A percentile compares a stretch with the other conserved stretches of the same genome.
Evolutionary conservation across 495 filamentous ascomycete genomes (phyloP).

Genomic region (Talaromyces liani): DNA sequence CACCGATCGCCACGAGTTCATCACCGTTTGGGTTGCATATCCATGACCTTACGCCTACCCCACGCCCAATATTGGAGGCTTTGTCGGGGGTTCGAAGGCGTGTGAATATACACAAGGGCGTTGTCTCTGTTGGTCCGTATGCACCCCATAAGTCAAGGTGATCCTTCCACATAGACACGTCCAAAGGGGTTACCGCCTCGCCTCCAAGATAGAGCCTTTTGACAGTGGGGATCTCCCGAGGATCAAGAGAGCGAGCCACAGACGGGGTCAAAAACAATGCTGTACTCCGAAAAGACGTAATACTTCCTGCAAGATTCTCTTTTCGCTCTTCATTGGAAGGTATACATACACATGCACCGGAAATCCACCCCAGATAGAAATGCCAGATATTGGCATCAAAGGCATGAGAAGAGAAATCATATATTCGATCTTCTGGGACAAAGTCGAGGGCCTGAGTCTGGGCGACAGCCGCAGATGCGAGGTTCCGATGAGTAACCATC

Average conservation of each 20-base stretch:
- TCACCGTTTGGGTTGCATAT: constrained; percentile 21
- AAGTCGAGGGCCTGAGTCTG: constrained; percentile 46
- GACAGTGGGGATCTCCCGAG: constrained; percentile 14
- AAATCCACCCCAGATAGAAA: constrained; percentile 31
- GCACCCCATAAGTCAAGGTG: constrained; percentile 15
- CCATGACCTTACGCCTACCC: constrained; percentile 21
- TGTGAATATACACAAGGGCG: constrained; percentile 15
- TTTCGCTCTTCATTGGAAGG: constrained; percentile 11
- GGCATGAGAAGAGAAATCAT: constrained; percentile 13
- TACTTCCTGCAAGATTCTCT: constrained; percentile 11
- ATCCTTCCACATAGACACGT: constrained; percentile 15
- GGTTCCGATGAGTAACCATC: constrained; percentile 25
- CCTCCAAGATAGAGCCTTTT: constrained; percentile 18
- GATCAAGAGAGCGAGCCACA: constrained; percentile 15
- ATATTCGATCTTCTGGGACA: constrained; percentile 12
- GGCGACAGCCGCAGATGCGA: constrained; percentile 1
- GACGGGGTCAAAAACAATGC: constrained; percentile 21
- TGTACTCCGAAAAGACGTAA: constrained; percentile 15
- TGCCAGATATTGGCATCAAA: constrained; percentile 18
- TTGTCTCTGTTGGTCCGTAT: constrained; percentile 32
- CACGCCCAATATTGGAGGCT: constrained; percentile 18
- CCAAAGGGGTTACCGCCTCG: constrained; percentile 13
- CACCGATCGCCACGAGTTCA: constrained; percentile 25
- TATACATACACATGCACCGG: constrained; percentile 19
- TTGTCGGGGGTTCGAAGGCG: not conserved